Percentiles rank a stretch among this genome's conserved stretches.
These are phyloP conservation scores for Phtheirospermum japonicum DNA, from an alignment of 257 asterid species.

Conservation along the genomic window DNA sequence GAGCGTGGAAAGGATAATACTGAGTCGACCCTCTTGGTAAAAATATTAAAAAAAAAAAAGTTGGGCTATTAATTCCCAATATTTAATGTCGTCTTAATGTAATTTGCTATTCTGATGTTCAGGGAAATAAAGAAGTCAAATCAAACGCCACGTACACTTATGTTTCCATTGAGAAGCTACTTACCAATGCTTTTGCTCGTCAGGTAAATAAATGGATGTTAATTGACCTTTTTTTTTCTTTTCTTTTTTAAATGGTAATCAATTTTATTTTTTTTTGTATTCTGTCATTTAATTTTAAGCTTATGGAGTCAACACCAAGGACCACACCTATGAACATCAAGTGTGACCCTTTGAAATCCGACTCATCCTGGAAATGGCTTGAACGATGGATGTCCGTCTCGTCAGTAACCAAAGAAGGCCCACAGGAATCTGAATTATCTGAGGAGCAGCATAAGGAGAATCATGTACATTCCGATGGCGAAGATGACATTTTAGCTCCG, in stretches of 20 bases:
- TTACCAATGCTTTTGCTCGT: constrained; percentile 78
- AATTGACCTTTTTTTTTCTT: constrained; percentile 13
- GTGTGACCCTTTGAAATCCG: constrained; percentile 84
- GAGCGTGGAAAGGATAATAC: constrained; percentile 34
- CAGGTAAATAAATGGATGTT: constrained; percentile 52
- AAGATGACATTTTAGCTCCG: constrained; percentile 29
- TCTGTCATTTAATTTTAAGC: constrained; percentile 43
- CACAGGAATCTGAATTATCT: constrained; percentile 30
- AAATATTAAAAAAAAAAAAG: neutral
- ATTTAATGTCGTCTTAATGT: neutral
- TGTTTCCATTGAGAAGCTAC: constrained; percentile 73
- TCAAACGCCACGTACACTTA: constrained; percentile 39
- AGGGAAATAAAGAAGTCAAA: constrained; percentile 48
- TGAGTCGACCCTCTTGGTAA: constrained; percentile 16
- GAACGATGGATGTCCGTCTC: constrained; percentile 93
- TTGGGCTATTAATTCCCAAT: no score
- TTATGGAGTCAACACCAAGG: constrained; percentile 72
- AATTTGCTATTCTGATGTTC: constrained; percentile 31
- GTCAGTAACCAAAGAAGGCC: constrained; percentile 43
- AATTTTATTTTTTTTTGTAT: constrained; percentile 26
- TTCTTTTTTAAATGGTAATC: neutral
- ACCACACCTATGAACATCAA: constrained; percentile 60
- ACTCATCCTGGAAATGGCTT: constrained; percentile 93
- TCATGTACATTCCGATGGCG: constrained; percentile 27
- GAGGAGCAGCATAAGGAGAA: constrained; percentile 29